phyloP scores from a whole-genome alignment of 257 asterid genomes.

The Solanum dulcamara region DNA sequence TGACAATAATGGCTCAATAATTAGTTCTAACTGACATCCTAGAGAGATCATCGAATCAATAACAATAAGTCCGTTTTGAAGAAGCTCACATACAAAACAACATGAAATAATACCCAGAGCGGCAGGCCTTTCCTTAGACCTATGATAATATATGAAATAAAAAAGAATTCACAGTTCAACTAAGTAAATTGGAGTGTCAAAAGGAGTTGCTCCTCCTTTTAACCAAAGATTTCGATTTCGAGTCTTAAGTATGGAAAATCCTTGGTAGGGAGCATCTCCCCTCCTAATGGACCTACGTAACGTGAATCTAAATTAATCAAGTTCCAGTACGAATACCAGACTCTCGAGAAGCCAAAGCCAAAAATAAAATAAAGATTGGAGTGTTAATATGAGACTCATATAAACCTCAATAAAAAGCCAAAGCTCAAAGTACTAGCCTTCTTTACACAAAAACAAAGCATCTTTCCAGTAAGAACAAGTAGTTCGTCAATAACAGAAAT shows the following conservation, averaged over 20 bases:
- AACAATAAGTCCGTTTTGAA: not conserved
- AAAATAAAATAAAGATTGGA: no score
- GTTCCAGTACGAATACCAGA: not conserved
- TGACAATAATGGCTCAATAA: no score
- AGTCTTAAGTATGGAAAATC: not conserved
- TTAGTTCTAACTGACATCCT: no score
- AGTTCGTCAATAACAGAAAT: not conserved
- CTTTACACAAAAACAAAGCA: not conserved
- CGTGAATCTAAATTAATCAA: fast-evolving
- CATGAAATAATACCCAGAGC: not conserved
- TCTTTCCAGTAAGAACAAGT: not conserved
- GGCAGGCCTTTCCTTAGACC: not conserved
- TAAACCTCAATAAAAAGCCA: not conserved
- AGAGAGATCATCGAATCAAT: not conserved
- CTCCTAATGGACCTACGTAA: not conserved
- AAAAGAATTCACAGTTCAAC: not conserved
- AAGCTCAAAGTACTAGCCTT: not conserved
- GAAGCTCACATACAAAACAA: not conserved
- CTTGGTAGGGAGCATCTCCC: not conserved
- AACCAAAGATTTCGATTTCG: not conserved
- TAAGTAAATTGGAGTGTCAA: not conserved
- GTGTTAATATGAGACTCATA: not conserved
- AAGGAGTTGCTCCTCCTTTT: fast-evolving
- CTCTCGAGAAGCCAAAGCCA: not conserved
- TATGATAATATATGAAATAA: not conserved